Evolutionary conservation across 2,329 filamentous ascomycete species (phyloP).

Genomic region (Zymoseptoria pseudotritici): DNA sequence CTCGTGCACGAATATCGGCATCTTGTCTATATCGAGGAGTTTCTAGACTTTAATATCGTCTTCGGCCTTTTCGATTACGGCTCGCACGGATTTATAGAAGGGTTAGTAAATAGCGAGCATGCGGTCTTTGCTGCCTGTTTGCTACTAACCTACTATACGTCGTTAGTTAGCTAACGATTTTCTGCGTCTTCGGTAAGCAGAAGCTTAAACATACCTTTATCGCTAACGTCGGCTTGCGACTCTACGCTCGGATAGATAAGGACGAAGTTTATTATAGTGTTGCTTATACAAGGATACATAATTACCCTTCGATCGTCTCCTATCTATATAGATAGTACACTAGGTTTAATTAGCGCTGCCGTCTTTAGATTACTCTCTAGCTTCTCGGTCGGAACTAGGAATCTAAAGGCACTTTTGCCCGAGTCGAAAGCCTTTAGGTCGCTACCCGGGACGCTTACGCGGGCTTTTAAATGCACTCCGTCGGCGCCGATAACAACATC

Average conservation of each 20-base stretch:
- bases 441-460: constrained; percentile 8
- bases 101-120: constrained; percentile 34
- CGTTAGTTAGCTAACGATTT: not conserved
- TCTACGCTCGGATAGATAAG: constrained; percentile 35
- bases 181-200: too few relatives aligned
- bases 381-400: constrained; percentile 44
- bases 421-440: constrained; percentile 25
- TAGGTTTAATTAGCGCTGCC: constrained; percentile 8
- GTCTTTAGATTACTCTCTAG: constrained; percentile 35
- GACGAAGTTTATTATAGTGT: constrained; percentile 41
- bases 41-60: constrained; percentile 48
- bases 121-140: constrained; percentile 29
- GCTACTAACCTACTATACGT: constrained; percentile 28
- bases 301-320: constrained; percentile 38
- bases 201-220: constrained; percentile 4
- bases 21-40: constrained; percentile 53
- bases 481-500: constrained; percentile 29
- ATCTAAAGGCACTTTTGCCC: constrained; percentile 52
- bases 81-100: constrained; percentile 30
- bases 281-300: constrained; percentile 41
- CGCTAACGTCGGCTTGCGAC: constrained; percentile 13
- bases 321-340: constrained; percentile 38
- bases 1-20: constrained; percentile 50
- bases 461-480: constrained; percentile 22
- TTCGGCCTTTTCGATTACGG: constrained; percentile 33